These are phyloP conservation scores for Trichoderma endophyticum DNA, from an alignment of 2,329 filamentous ascomycete species.

Conservation along the genomic window DNA sequence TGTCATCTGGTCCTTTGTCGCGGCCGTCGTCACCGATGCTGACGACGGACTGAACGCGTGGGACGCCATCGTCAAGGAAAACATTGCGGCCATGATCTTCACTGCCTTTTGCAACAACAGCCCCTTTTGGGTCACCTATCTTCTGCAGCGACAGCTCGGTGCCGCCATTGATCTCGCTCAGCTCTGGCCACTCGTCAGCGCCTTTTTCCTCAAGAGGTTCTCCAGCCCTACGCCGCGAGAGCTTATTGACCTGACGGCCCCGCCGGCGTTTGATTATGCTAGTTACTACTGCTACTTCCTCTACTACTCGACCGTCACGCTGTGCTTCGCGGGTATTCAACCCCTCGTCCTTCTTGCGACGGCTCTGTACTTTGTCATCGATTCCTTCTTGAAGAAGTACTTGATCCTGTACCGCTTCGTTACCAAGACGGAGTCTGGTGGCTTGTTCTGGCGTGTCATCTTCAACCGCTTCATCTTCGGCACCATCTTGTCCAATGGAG, in stretches of 20 bases:
- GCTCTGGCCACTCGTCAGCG: slow-evolving; percentile 76
- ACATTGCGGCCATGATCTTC: slow-evolving; percentile 65
- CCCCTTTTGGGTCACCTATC: slow-evolving; percentile 90
- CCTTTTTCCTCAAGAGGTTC: slow-evolving; percentile 81
- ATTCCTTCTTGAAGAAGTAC: slow-evolving; percentile 93
- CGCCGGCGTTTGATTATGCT: slow-evolving; percentile 89
- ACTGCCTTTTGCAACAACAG: slow-evolving; percentile 76
- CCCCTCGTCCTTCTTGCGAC: slow-evolving; percentile 83
- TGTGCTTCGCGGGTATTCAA: slow-evolving; percentile 82
- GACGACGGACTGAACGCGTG: slow-evolving; percentile 59
- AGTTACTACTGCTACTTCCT: slow-evolving; percentile 98
- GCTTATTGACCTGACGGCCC: slow-evolving; percentile 88
- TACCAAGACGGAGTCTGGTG: slow-evolving; percentile 94
- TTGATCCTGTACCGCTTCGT: slow-evolving; percentile 90
- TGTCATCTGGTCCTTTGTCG: slow-evolving; percentile 71
- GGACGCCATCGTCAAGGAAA: slow-evolving; percentile 62
- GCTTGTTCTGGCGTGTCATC: slow-evolving; percentile 84
- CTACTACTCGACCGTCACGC: slow-evolving; percentile 85
- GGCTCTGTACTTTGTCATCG: slow-evolving; percentile 83
- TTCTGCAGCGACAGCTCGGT: slow-evolving; percentile 88
- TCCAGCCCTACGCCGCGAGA: slow-evolving; percentile 84
- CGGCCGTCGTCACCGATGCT: slow-evolving; percentile 59
- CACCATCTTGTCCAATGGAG: slow-evolving; percentile 70
- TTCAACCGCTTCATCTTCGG: slow-evolving; percentile 93
- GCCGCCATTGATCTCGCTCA: slow-evolving; percentile 93